Base-by-base conservation (phyloP, 1,284 basidiomycete species). In the Uromyces viciae-fabae region DNA sequence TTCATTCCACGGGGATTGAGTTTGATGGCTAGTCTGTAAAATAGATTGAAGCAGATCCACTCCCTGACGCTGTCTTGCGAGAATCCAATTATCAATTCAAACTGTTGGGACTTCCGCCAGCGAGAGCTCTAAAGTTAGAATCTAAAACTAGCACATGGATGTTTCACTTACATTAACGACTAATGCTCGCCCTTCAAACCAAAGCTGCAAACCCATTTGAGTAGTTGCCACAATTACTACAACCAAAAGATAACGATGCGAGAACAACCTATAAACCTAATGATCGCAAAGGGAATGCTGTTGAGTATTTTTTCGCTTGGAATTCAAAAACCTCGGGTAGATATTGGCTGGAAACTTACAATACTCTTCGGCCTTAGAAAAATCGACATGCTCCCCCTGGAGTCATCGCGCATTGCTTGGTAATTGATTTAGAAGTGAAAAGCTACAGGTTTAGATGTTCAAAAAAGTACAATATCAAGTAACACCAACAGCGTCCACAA, bases 181-280 rank as follows among this genome's bases (percentile, higher is more conserved):
- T 25, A 58, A n/a, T 28, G 54, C 52, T 38, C 72, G 72, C 25
- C 54, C 54, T 36, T 74, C 72, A 42, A 60, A 74, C 72, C 72
- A 74, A 58, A 74, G 52, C n/a, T 74, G 72, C 11, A 74, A 60
- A 74, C 56, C 46, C 72, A 74, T 40, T 60, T 74, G 72, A 19
- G 25, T 58, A 60, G 54, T 74, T 43, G 72, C 54, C 3, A 74
- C 54, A n/a, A 74, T 74, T 28, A 74, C 56, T 11, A 60, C 22
- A n/a, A 56, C 56, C 28, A 60, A 28, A 3, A 60, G 54, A n/a
- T 74, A 74, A 42, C 54, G 72, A 43, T 74, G 72, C 25, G 54
- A 74, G 54, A 74, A 74, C 14, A 74, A 46, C 46, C 60, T 74
- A 49, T 60, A 74, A 33, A 74, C n/a, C 72, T 74, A 60, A 46